Conservation (phyloP, 192 early-diverging fungal genomes). For the Mortierella alpina region DNA sequence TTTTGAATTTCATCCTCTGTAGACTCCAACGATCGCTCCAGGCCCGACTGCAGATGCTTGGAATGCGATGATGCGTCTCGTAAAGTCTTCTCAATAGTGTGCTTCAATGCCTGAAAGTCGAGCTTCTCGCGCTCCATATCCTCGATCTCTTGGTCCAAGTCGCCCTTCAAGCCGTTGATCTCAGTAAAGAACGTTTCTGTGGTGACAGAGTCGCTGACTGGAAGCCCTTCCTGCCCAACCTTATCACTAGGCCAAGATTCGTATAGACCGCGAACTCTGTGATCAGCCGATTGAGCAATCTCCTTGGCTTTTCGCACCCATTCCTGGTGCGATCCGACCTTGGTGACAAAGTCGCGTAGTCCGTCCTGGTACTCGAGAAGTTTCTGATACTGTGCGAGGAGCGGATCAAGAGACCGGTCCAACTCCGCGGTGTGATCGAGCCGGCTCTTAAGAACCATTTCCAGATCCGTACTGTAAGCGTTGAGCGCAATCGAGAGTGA, state of each 20-base stretch:
- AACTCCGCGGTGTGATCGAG: conserved; percentile 3
- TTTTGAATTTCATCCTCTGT: conserved; percentile 19
- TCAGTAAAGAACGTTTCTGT: conserved; percentile 1
- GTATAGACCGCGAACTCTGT: conserved; percentile 4
- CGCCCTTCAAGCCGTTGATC: conserved; percentile 2
- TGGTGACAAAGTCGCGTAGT: conserved; percentile 8
- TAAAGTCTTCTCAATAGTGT: conserved; percentile 1
- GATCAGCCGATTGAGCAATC: conserved; percentile 10
- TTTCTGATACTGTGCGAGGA: conserved; percentile 13
- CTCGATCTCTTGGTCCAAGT: not conserved
- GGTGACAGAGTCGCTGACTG: not conserved
- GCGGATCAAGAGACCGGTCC: conserved; percentile 17
- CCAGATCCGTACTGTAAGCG: conserved; percentile 1
- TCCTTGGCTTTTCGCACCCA: conserved; percentile 24
- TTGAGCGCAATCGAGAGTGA: not conserved
- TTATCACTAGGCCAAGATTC: conserved; percentile 16
- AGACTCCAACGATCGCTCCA: conserved; percentile 21
- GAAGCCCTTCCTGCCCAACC: not conserved
- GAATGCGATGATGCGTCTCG: conserved; percentile 25
- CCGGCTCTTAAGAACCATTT: conserved; percentile 8
- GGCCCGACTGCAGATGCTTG: conserved; percentile 8
- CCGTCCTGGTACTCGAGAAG: conserved; percentile 40
- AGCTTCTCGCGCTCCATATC: conserved; percentile 22
- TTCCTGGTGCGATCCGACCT: conserved; percentile 5
- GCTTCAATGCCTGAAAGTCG: conserved; percentile 9